A percentile compares a stretch with the other conserved stretches of the same genome.
phyloP scores from a whole-genome alignment of 2,329 filamentous ascomycete species.

The Capronia coronata region DNA sequence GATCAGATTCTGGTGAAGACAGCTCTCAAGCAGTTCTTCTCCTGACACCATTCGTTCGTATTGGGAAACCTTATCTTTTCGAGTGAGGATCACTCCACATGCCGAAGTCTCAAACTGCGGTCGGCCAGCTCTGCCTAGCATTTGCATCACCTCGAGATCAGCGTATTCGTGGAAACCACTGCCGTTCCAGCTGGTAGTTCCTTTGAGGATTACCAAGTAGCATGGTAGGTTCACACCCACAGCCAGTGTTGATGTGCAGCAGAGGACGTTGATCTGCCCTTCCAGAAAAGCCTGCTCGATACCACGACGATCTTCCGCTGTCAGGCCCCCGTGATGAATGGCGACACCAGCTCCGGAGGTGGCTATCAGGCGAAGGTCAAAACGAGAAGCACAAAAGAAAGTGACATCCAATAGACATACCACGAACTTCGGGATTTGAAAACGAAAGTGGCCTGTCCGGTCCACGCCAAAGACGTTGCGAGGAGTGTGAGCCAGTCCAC shows the following conservation, averaged over 20 bases:
- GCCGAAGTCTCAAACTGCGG: slow-evolving; percentile 76
- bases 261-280: slow-evolving; percentile 71
- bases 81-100: slow-evolving; percentile 72
- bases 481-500: slow-evolving; percentile 51
- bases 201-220: slow-evolving; percentile 76
- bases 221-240: slow-evolving; percentile 80
- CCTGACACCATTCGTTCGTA: slow-evolving; percentile 72
- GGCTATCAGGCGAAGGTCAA: neutral
- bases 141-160: slow-evolving; percentile 82
- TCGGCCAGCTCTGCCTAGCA: slow-evolving; percentile 76
- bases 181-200: slow-evolving; percentile 62
- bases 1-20: slow-evolving; percentile 69
- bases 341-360: slow-evolving; percentile 57
- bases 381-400: slow-evolving; percentile 30
- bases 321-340: slow-evolving; percentile 75
- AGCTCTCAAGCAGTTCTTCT: slow-evolving; percentile 68
- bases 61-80: slow-evolving; percentile 53
- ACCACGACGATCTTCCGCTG: slow-evolving; percentile 54
- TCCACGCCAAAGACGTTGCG: slow-evolving; percentile 57
- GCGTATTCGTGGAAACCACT: slow-evolving; percentile 62
- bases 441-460: slow-evolving; percentile 50
- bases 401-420: slow-evolving; percentile 30
- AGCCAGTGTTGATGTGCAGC: slow-evolving; percentile 78
- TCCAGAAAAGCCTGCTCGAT: slow-evolving; percentile 64
- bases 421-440: slow-evolving; percentile 54